Conservation (phyloP, 306 rosid genomes). For the Gillenia trifoliata region DNA sequence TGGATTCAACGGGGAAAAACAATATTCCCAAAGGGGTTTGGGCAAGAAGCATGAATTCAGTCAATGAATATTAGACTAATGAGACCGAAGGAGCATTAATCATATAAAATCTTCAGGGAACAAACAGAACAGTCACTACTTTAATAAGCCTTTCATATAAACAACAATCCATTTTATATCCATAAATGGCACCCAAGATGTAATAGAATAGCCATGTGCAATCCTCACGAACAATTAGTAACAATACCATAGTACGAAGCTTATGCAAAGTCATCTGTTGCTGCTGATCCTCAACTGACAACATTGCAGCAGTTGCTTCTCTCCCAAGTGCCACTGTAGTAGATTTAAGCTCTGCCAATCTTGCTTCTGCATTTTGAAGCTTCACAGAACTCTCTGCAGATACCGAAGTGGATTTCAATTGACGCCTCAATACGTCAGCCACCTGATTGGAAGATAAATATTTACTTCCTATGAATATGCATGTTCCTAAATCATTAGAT, state of each 20-base stretch:
- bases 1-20: background rate
- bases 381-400: constrained; percentile 67
- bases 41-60: background rate
- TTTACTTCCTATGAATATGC: constrained; percentile 23
- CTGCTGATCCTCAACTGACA: constrained; percentile 85
- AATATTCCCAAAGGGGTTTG: background rate
- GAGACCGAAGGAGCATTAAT: background rate
- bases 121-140: background rate
- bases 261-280: constrained; percentile 68
- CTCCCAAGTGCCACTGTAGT: constrained; percentile 73
- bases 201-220: background rate
- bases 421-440: constrained; percentile 88
- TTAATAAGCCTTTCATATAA: background rate
- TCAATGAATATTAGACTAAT: background rate
- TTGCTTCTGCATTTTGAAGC: constrained; percentile 82
- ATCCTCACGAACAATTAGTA: background rate
- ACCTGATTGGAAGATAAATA: constrained; percentile 55
- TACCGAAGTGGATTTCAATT: constrained; percentile 65
- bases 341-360: constrained; percentile 76
- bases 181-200: background rate
- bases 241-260: constrained; percentile 70
- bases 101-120: background rate
- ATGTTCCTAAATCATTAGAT: constrained; percentile 24
- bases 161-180: background rate
- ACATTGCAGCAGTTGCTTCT: constrained; percentile 89